Percentiles rank a stretch among this genome's conserved stretches.
Evolutionary conservation across 148 eudicot genomes (phyloP).

Genomic region (Amaranthus hypochondriacus): DNA sequence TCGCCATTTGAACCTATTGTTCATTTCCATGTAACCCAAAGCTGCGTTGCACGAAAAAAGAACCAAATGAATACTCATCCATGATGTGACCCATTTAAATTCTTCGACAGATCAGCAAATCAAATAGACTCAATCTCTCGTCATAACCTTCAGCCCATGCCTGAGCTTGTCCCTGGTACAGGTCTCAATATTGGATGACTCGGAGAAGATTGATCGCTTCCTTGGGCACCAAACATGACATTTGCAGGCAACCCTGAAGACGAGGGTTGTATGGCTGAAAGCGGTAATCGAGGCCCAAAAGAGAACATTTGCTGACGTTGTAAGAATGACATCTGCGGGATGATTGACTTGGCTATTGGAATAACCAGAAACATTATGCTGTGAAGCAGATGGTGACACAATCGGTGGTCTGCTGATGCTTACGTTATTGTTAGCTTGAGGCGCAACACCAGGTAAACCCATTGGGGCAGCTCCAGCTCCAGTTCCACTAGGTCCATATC

Average conservation of each 20-base stretch:
- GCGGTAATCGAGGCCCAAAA: slow-evolving; percentile 74
- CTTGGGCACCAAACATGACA: slow-evolving; percentile 45
- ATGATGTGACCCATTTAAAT: background rate
- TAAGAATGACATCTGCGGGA: slow-evolving; percentile 59
- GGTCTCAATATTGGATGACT: slow-evolving; percentile 62
- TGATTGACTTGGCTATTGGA: slow-evolving; percentile 50
- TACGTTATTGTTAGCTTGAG: slow-evolving; percentile 34
- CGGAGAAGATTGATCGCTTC: slow-evolving; percentile 51
- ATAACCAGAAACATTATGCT: slow-evolving; percentile 53
- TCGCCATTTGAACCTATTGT: no score
- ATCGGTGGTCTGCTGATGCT: slow-evolving; percentile 49
- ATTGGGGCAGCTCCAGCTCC: slow-evolving; percentile 24
- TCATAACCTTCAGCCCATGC: slow-evolving; percentile 51
- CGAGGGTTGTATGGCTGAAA: slow-evolving; percentile 71
- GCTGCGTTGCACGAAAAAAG: no score
- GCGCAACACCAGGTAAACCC: slow-evolving; percentile 27
- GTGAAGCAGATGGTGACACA: slow-evolving; percentile 46
- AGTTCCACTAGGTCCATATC: slow-evolving; percentile 49
- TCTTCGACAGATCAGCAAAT: background rate
- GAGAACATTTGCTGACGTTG: slow-evolving; percentile 69
- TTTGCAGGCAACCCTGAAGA: slow-evolving; percentile 47
- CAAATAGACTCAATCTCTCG: background rate
- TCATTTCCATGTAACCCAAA: no score
- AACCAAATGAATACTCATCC: no score
- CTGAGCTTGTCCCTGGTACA: slow-evolving; percentile 57